Evolutionary conservation across 108 stramenopile genomes (phyloP), one percentile per base, ranked within the genome.

Genomic region (Nannochloropsis gaditana): DNA sequence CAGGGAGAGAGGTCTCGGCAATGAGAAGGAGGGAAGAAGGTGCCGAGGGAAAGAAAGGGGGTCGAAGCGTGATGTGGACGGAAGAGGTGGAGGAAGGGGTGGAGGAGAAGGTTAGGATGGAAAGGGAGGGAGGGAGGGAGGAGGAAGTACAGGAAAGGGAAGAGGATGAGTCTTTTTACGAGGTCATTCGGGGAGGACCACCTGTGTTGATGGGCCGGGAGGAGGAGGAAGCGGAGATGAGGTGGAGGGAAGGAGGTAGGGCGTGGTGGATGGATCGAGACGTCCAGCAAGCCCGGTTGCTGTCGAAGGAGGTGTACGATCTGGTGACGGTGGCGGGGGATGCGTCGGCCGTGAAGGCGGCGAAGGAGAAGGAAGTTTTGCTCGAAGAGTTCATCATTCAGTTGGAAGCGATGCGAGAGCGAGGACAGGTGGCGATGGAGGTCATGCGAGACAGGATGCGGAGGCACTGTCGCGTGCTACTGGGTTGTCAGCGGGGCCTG

Each of bases 361-460:
- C 19, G 5, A 73, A n/a, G 59, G 59, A 73, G 6, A 73, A 73
- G 59, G 59, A 73, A n/a, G n/a, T n/a, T 6, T 73, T 73, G 59
- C n/a, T 73, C 19, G 59, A 73, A 73, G 59, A 73, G n/a, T 73
- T 73, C 15, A 73, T 73, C 4, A n/a, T 73, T 73, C 59, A 73
- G 59, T 73, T 73, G 59, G 59, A 73, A 73, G 59, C 59, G 59
- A 73, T 73, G 59, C 15, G n/a, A n/a, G 59, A 73, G 59, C 59
- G 6, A n/a, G 59, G 59, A n/a, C 15, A n/a, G 59, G 59, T 73
- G 59, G 59, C 59, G 59, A 73, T 73, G 59, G 59, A 73, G 59
- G 59, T 4, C 19, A 73, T 73, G 59, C 15, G 59, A n/a, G 59
- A 73, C 19, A 73, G 59, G 59, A 73, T 3, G 59, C 15, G 8